A percentile compares a stretch with the other conserved stretches of the same genome.
Conservation (phyloP, 2,329 filamentous ascomycete genomes). For the Epichloe sp. region DNA sequence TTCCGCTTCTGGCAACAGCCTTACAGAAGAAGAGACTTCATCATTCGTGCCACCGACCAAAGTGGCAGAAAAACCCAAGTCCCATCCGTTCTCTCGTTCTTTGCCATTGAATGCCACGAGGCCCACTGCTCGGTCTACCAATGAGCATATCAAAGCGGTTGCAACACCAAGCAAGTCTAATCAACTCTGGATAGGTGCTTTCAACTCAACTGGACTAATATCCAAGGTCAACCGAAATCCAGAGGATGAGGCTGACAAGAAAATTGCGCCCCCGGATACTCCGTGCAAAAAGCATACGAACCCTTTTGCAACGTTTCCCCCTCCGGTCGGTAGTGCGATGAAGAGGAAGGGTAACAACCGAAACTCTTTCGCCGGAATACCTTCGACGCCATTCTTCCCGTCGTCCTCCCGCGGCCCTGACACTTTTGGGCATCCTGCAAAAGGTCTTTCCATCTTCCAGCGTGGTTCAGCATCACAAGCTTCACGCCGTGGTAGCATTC, state of each 20-base stretch:
- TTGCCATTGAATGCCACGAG: conserved; percentile 26
- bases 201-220: conserved; percentile 87
- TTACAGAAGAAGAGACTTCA: conserved; percentile 58
- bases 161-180: conserved; percentile 32
- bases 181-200: conserved; percentile 68
- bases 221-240: conserved; percentile 85
- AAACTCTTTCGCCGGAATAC: conserved; percentile 57
- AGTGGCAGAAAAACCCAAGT: conserved; percentile 14
- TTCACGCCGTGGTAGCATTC: conserved; percentile 52
- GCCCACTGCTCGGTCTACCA: conserved; percentile 16
- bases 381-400: conserved; percentile 70
- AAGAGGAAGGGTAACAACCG: conserved; percentile 49
- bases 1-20: conserved; percentile 69
- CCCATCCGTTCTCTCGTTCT: conserved; percentile 25
- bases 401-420: conserved; percentile 34
- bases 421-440: conserved; percentile 41
- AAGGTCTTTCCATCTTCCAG: conserved; percentile 54
- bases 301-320: conserved; percentile 54
- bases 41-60: conserved; percentile 17
- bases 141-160: conserved; percentile 18
- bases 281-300: conserved; percentile 80
- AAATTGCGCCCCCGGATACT: conserved; percentile 79
- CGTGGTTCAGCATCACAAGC: conserved; percentile 34
- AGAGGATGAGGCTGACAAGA: conserved; percentile 49
- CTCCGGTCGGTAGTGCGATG: conserved; percentile 43